Conservation (phyloP, 106 monocot species). For the Dioscorea zingiberensis region DNA sequence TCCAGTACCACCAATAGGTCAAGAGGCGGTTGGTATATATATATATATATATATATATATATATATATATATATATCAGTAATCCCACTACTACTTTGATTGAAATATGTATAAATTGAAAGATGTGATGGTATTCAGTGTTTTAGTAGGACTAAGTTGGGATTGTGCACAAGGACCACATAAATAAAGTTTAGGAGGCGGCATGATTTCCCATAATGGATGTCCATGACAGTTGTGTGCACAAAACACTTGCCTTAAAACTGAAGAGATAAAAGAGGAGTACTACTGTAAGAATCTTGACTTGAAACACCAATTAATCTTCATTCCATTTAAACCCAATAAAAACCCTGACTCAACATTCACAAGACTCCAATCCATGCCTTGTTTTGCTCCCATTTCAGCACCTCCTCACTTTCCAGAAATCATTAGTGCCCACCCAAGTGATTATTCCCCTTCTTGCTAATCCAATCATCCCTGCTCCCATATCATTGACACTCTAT, state of each 20-base stretch:
- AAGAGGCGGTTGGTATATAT: too few species aligned
- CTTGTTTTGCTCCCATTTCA: too few species aligned
- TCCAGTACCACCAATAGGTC: too few species aligned
- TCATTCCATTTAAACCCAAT: background rate
- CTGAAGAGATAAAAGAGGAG: conserved; percentile 19
- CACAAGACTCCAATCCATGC: background rate
- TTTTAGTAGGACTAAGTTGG: too few species aligned
- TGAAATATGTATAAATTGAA: too few species aligned
- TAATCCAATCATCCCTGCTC: conserved; percentile 48
- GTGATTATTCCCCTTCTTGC: conserved; percentile 32
- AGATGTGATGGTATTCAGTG: too few species aligned
- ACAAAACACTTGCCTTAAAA: conserved; percentile 25
- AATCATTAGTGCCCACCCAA: conserved; percentile 3
- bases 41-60: too few species aligned
- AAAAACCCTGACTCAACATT: background rate
- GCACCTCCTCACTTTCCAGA: background rate
- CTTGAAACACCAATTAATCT: conserved; percentile 1
- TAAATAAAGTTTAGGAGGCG: background rate
- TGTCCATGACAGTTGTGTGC: conserved; percentile 24
- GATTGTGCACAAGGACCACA: conserved; percentile 8
- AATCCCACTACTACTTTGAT: too few species aligned
- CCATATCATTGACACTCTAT: conserved; percentile 39
- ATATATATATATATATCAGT: too few species aligned
- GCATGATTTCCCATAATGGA: conserved; percentile 30
- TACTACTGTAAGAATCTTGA: conserved; percentile 12